These are phyloP conservation scores for Scedosporium boydii DNA, from an alignment of 2,329 filamentous ascomycete genomes.

Conservation along the genomic window DNA sequence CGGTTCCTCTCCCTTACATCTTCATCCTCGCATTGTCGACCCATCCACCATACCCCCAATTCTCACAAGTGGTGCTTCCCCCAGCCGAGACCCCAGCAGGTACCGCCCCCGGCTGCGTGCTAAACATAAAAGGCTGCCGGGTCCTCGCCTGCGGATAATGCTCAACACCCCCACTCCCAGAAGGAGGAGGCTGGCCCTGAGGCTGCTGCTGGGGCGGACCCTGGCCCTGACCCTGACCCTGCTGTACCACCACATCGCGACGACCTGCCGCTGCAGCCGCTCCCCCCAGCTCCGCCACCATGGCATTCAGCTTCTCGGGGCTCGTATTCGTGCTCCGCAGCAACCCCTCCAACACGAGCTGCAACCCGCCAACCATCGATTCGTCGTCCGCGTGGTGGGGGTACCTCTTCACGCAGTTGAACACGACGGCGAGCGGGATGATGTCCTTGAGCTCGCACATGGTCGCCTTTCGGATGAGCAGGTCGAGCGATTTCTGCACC, in stretches of 20 bases:
- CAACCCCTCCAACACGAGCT: slow-evolving; percentile 33
- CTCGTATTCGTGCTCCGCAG: slow-evolving; percentile 32
- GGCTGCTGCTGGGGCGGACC: neutral
- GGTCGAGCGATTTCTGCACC: slow-evolving; percentile 37
- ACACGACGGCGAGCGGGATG: slow-evolving; percentile 35
- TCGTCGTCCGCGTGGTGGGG: slow-evolving; percentile 25
- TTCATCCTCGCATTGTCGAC: neutral
- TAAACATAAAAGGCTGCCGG: neutral
- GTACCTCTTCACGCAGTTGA: slow-evolving; percentile 32
- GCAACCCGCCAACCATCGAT: slow-evolving; percentile 30
- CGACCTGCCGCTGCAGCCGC: neutral
- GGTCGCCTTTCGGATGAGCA: slow-evolving; percentile 34
- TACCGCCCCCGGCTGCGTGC: neutral
- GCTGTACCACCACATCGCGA: slow-evolving; percentile 6
- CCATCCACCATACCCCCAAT: neutral
- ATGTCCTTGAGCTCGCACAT: slow-evolving; percentile 43
- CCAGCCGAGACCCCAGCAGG: neutral
- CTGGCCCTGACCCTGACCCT: slow-evolving; percentile 9
- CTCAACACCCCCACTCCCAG: neutral
- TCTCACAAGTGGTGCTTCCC: neutral
- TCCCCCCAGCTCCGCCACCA: neutral
- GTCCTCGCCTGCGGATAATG: neutral
- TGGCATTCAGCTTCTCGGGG: slow-evolving; percentile 20
- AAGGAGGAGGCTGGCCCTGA: neutral
- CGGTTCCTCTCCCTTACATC: neutral